These are phyloP conservation scores for Durotheca rogersii DNA, from an alignment of 495 filamentous ascomycete species.

Conservation along the genomic window DNA sequence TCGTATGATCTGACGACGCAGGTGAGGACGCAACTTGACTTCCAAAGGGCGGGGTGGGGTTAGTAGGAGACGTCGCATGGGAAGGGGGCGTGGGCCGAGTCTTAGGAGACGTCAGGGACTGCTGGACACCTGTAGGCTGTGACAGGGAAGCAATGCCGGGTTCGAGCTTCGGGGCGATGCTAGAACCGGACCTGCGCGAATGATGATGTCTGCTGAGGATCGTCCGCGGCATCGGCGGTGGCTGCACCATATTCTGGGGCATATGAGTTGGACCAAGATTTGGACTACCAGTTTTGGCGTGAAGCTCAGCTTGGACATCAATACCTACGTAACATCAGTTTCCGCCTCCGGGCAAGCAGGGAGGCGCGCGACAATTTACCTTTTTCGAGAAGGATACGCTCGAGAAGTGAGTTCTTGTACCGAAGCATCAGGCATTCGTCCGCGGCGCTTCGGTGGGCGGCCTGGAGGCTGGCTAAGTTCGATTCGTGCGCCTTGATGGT, in stretches of 20 bases:
- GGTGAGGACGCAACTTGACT: conserved; percentile 70
- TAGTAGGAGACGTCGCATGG: conserved; percentile 74
- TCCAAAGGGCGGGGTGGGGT: conserved; percentile 68
- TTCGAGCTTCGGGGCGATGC: conserved; percentile 70
- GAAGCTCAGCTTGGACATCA: conserved; percentile 94
- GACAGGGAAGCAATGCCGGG: conserved; percentile 57
- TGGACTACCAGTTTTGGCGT: conserved; percentile 79
- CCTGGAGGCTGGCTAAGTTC: conserved; percentile 83
- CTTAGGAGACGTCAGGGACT: conserved; percentile 54
- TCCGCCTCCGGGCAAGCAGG: not conserved
- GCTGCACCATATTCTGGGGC: conserved; percentile 64
- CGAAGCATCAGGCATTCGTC: conserved; percentile 98
- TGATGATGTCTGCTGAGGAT: conserved; percentile 68
- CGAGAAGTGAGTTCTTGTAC: conserved; percentile 96
- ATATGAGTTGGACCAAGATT: conserved; percentile 62
- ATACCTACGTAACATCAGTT: conserved; percentile 61
- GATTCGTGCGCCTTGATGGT: conserved; percentile 98
- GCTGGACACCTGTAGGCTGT: conserved; percentile 54
- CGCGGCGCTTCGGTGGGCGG: conserved; percentile 89
- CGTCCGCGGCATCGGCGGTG: conserved; percentile 69
- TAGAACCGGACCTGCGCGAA: conserved; percentile 65
- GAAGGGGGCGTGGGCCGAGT: conserved; percentile 80
- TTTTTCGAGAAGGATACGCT: conserved; percentile 94
- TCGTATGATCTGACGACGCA: conserved; percentile 57
- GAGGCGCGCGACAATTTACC: conserved; percentile 51